phyloP scores from a whole-genome alignment of 1,139 yeast species.

The Ogataea hybrid region DNA sequence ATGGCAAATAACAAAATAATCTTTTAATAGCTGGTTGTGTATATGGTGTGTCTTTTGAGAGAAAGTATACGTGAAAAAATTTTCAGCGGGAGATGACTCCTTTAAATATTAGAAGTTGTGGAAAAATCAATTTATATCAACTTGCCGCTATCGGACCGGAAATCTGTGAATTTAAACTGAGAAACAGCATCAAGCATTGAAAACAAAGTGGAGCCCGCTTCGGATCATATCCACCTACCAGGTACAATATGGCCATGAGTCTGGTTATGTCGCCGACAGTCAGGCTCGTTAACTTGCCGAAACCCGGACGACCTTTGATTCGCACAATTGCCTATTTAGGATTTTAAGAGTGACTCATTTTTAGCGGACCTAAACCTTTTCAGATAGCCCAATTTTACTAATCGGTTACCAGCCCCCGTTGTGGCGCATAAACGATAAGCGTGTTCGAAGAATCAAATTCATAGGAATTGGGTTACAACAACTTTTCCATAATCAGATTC shows the following conservation, averaged over 20 bases:
- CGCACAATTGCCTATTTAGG: constrained; percentile 2
- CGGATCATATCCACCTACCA: too few relatives aligned
- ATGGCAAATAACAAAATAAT: constrained; percentile 1
- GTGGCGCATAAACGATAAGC: constrained; percentile 1
- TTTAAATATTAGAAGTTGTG: constrained; percentile 3
- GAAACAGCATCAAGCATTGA: too few relatives aligned
- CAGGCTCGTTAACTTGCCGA: too few relatives aligned
- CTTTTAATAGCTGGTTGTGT: neutral
- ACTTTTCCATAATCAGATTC: too few relatives aligned
- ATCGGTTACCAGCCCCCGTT: constrained; percentile 1
- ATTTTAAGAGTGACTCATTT: constrained; percentile 2
- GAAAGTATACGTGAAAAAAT: constrained; percentile 5
- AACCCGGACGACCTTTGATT: too few relatives aligned
- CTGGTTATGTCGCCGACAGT: too few relatives aligned
- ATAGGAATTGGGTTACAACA: too few relatives aligned
- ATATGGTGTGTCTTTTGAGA: constrained; percentile 5
- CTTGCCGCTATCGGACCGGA: neutral
- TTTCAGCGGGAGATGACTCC: neutral
- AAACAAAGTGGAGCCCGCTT: too few relatives aligned
- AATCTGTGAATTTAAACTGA: neutral
- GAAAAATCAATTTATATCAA: neutral
- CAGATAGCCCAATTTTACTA: neutral
- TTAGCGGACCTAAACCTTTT: neutral
- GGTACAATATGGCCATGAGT: too few relatives aligned
- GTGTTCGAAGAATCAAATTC: too few relatives aligned